phyloP scores from a whole-genome alignment of 176 grass and related monocot species.

The Hyparrhenia diplandra region DNA sequence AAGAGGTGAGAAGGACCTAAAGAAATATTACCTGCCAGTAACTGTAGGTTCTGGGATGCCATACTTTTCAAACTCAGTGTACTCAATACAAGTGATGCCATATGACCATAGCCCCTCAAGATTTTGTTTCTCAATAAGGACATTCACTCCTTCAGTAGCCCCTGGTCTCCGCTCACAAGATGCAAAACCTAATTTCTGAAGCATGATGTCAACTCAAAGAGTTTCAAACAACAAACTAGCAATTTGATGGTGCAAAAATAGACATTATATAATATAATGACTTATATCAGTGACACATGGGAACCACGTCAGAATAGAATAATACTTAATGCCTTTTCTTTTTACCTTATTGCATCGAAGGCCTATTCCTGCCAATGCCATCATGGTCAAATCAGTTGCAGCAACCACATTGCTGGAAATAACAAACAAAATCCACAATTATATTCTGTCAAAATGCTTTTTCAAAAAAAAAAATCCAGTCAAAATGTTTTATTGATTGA shows the following conservation, averaged over 20 bases:
- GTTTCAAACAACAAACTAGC: not conserved
- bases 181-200: conserved; percentile 99
- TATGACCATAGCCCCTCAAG: conserved; percentile 74
- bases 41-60: conserved; percentile 68
- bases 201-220: conserved; percentile 15
- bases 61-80: conserved; percentile 96
- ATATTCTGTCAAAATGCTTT: not conserved
- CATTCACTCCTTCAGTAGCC: conserved; percentile 96
- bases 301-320: not conserved
- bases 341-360: conserved; percentile 78
- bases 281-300: not conserved
- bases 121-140: conserved; percentile 86
- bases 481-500: conserved; percentile 1
- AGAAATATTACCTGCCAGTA: conserved; percentile 51
- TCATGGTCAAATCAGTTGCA: conserved; percentile 90
- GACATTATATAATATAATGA: conserved; percentile 1
- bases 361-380: conserved; percentile 90
- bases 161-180: conserved; percentile 82
- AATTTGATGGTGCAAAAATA: conserved; percentile 1
- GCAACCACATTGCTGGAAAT: conserved; percentile 96
- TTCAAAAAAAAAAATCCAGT: too few species aligned
- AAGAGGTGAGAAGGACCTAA: not conserved
- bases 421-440: conserved; percentile 5
- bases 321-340: not conserved
- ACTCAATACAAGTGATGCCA: conserved; percentile 96